Evolutionary conservation across 2,329 filamentous ascomycete species (phyloP).

Genomic region (Bipolaris victoriae): DNA sequence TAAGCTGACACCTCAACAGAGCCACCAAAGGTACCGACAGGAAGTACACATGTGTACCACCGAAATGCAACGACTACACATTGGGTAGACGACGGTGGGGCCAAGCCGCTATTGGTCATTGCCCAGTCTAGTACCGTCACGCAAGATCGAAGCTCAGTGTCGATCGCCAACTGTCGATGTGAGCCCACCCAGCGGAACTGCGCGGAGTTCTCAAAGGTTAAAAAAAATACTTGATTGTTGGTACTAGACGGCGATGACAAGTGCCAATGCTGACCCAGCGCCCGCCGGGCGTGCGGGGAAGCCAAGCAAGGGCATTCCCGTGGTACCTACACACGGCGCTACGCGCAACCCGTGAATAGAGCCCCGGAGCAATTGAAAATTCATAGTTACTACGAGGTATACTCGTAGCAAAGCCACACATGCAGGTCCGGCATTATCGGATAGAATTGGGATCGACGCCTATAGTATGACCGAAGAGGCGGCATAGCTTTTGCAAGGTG

Average conservation of each 20-base stretch:
- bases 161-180: slow-evolving; percentile 10
- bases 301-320: slow-evolving; percentile 8
- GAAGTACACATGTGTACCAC: background rate
- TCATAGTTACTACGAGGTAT: background rate
- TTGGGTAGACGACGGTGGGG: slow-evolving; percentile 1
- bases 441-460: background rate
- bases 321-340: background rate
- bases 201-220: background rate
- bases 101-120: slow-evolving; percentile 26
- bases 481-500: background rate
- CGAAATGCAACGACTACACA: background rate
- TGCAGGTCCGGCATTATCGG: background rate
- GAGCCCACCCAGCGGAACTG: slow-evolving; percentile 12
- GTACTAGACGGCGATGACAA: background rate
- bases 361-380: background rate
- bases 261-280: background rate
- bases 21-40: background rate
- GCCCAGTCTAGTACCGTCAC: slow-evolving; percentile 13
- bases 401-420: background rate
- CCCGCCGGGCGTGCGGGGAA: slow-evolving; percentile 11
- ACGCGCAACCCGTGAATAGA: background rate
- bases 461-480: background rate
- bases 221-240: background rate
- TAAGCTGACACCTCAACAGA: background rate
- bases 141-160: slow-evolving; percentile 14